Percentiles rank a stretch among this genome's conserved stretches.
phyloP scores from a whole-genome alignment of 169 alveolate genomes.

The Eimeria tenella region DNA sequence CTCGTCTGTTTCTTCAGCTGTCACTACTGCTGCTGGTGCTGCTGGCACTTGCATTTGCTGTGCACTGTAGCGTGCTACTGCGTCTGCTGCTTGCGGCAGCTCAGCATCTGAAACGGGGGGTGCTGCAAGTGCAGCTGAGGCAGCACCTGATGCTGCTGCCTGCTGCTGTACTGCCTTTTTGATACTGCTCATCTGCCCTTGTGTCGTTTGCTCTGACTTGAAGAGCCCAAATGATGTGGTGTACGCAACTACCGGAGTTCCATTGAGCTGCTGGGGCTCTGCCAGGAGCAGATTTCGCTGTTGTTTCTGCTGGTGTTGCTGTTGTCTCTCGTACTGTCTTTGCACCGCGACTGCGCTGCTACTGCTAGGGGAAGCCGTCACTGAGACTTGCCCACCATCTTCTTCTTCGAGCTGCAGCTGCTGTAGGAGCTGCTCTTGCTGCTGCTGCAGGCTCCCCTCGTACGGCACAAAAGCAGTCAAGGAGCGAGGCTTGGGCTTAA shows the following conservation, averaged over 20 bases:
- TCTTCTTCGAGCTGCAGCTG: neutral
- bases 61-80: neutral
- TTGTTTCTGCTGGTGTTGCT: neutral
- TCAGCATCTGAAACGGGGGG: neutral
- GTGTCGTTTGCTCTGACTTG: neutral
- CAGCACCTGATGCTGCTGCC: neutral
- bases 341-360: neutral
- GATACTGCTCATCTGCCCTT: neutral
- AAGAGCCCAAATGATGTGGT: neutral
- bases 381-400: neutral
- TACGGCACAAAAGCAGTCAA: constrained; percentile 32
- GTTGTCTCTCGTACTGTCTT: neutral
- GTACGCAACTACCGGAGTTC: too few species aligned
- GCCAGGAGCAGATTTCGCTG: neutral
- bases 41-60: neutral
- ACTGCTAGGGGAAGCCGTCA: neutral
- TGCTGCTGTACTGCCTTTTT: neutral
- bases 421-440: constrained; percentile 6
- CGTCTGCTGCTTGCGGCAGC: neutral
- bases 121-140: neutral
- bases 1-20: neutral
- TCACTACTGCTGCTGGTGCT: neutral
- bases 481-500: neutral
- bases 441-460: constrained; percentile 37
- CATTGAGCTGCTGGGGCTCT: neutral